Evolutionary conservation across 495 filamentous ascomycete species (phyloP).

Genomic region (Penicillium taxi): DNA sequence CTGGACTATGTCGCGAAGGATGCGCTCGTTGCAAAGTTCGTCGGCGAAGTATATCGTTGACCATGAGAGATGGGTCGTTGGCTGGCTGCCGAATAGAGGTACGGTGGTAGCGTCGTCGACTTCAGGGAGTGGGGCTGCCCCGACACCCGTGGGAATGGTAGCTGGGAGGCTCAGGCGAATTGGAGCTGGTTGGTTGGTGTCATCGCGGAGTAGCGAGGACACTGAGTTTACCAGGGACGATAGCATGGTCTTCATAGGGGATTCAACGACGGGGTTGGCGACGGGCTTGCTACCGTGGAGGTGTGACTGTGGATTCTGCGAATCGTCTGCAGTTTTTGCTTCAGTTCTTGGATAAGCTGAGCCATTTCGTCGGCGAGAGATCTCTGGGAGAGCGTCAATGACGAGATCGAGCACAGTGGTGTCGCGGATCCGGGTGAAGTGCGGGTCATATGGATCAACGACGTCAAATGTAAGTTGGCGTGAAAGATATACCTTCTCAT

Average conservation of each 20-base stretch:
- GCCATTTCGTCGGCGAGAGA: conserved; percentile 30
- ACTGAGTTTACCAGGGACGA: conserved; percentile 53
- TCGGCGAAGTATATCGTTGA: conserved; percentile 61
- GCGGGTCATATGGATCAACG: conserved; percentile 63
- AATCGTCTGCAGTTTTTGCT: conserved; percentile 17
- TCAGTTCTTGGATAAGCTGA: conserved; percentile 30
- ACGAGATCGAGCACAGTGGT: conserved; percentile 62
- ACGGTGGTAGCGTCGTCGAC: conserved; percentile 47
- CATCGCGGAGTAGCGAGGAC: conserved; percentile 45
- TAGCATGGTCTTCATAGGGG: conserved; percentile 43
- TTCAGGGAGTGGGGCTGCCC: conserved; percentile 67
- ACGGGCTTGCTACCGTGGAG: conserved; percentile 14
- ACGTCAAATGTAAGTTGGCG: conserved; percentile 67
- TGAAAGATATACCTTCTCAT: conserved; percentile 82
- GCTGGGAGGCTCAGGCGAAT: conserved; percentile 53
- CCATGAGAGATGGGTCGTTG: conserved; percentile 51
- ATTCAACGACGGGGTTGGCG: conserved; percentile 21
- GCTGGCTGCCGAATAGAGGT: conserved; percentile 31
- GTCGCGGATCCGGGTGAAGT: conserved; percentile 74
- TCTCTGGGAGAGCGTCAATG: conserved; percentile 47
- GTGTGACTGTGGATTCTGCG: conserved; percentile 8
- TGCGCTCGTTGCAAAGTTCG: conserved; percentile 54
- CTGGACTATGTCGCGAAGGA: conserved; percentile 53
- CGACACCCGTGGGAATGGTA: conserved; percentile 63
- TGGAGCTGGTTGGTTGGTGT: conserved; percentile 18